Evolutionary conservation across 179 eudicot species (phyloP).

Genomic region (Beta macrorhiza): DNA sequence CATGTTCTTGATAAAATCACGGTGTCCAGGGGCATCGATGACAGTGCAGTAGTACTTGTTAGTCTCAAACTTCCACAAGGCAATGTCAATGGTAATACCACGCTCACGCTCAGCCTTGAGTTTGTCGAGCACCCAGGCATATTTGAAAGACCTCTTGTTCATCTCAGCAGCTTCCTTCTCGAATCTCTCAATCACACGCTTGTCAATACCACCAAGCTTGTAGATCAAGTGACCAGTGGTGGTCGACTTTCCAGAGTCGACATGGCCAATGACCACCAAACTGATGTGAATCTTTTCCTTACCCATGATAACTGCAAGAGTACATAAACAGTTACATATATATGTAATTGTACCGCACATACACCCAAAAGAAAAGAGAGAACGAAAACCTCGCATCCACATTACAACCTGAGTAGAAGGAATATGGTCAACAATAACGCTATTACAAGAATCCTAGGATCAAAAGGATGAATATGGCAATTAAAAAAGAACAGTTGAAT

Average conservation of each 20-base stretch:
- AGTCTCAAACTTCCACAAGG: constrained; percentile 37
- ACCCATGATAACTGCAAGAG: constrained; percentile 32
- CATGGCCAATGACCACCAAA: constrained; percentile 47
- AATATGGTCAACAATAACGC: too few species aligned
- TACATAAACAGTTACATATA: neutral
- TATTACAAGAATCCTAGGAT: too few species aligned
- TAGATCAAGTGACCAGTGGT: constrained; percentile 43
- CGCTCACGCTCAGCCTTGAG: constrained; percentile 43
- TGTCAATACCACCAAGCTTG: constrained; percentile 52
- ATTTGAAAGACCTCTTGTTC: constrained; percentile 51
- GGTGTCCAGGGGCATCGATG: constrained; percentile 42
- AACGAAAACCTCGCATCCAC: too few species aligned
- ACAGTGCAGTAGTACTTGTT: constrained; percentile 40
- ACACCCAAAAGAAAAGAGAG: too few species aligned
- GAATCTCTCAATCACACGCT: constrained; percentile 46
- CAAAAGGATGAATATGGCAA: too few species aligned
- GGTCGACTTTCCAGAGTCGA: constrained; percentile 48
- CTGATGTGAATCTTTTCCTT: constrained; percentile 47
- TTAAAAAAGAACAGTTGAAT: too few species aligned
- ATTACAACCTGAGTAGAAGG: too few species aligned
- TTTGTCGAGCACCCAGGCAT: constrained; percentile 41
- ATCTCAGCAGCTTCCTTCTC: constrained; percentile 52
- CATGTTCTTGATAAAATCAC: constrained; percentile 52
- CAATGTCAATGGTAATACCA: constrained; percentile 39
- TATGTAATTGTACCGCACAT: neutral